phyloP scores from a whole-genome alignment of 2,329 filamentous ascomycete species.

The Diaporthe ampelina region DNA sequence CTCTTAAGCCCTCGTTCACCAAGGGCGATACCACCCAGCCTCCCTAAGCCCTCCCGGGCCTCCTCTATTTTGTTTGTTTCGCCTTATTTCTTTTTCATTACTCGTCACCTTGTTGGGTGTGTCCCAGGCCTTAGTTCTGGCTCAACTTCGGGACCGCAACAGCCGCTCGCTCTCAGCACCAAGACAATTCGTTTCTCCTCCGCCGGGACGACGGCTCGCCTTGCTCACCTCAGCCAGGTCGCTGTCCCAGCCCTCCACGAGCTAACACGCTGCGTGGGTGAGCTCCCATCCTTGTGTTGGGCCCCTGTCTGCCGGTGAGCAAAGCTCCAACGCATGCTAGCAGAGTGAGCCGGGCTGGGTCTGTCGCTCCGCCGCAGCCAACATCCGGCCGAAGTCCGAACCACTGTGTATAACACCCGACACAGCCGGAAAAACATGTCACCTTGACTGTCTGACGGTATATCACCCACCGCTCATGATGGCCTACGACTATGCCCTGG shows the following conservation, averaged over 20 bases:
- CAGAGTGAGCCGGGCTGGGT: constrained; percentile 7
- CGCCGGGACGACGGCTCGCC: background rate
- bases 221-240: background rate
- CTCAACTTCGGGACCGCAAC: constrained; percentile 1
- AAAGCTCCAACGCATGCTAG: background rate
- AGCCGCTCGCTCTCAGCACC: background rate
- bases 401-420: constrained; percentile 5
- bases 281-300: background rate
- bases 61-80: constrained; percentile 21
- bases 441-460: background rate
- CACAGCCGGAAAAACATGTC: constrained; percentile 19
- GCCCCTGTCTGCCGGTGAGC: background rate
- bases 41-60: background rate
- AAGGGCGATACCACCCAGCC: constrained; percentile 8
- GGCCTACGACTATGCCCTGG: constrained; percentile 46
- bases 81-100: background rate
- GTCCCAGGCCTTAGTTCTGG: background rate
- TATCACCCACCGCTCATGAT: constrained; percentile 37
- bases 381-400: background rate
- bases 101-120: background rate
- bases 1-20: background rate
- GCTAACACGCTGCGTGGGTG: background rate
- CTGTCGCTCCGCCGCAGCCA: background rate
- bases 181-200: background rate
- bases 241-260: background rate